A percentile compares a stretch with the other conserved stretches of the same genome.
phyloP scores from a whole-genome alignment of 2,329 filamentous ascomycete species.

The Diaporthe citriasiana region DNA sequence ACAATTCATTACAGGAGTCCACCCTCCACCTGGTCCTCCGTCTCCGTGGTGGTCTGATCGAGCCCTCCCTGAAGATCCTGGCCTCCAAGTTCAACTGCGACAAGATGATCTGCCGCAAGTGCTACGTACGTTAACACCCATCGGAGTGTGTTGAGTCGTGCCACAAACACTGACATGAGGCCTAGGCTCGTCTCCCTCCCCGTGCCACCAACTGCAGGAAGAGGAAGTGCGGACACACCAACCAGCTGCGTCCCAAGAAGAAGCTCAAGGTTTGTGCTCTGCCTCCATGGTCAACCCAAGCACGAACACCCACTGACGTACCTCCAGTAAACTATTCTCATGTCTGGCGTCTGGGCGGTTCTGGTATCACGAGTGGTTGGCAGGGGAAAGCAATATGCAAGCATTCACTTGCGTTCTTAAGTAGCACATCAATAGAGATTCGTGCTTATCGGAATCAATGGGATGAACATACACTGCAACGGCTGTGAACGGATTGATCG shows the following conservation, averaged over 20 bases:
- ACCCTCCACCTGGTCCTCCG: constrained; percentile 98
- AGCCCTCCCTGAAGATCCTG: constrained; percentile 98
- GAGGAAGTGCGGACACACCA: constrained; percentile 99
- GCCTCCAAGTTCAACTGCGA: constrained; percentile 99
- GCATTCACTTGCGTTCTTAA: constrained; percentile 34
- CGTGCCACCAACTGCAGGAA: constrained; percentile 99
- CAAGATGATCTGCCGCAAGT: constrained; percentile 99
- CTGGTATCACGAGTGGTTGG: constrained; percentile 46
- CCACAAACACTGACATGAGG: constrained; percentile 44
- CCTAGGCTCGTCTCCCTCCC: constrained; percentile 85
- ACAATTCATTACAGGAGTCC: constrained; percentile 77
- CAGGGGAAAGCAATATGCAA: constrained; percentile 42
- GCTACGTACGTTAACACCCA: constrained; percentile 81
- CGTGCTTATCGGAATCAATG: constrained; percentile 40
- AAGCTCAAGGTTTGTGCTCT: constrained; percentile 66
- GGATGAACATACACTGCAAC: constrained; percentile 23
- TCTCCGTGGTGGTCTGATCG: constrained; percentile 99
- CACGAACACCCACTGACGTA: background rate
- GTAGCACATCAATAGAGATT: constrained; percentile 38
- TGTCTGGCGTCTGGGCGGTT: constrained; percentile 57
- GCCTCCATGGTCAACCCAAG: background rate
- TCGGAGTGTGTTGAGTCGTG: background rate
- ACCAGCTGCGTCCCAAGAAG: constrained; percentile 99
- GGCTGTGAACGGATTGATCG: background rate
- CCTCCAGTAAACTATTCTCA: constrained; percentile 81